These are phyloP conservation scores for Huntiella moniliformis DNA, from an alignment of 2,329 filamentous ascomycete species.

Conservation along the genomic window DNA sequence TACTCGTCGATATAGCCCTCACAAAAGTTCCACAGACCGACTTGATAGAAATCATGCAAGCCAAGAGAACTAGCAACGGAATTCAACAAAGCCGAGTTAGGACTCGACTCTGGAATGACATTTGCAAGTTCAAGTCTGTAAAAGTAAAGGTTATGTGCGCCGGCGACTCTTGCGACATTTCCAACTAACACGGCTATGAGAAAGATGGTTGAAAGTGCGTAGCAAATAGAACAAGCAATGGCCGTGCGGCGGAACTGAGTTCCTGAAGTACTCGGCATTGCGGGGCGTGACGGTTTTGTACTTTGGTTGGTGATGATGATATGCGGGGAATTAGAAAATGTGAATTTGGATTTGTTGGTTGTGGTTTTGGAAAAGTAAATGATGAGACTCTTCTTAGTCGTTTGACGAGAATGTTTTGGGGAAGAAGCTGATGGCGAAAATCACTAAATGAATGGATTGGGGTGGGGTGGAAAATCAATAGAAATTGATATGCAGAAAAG, in stretches of 20 bases:
- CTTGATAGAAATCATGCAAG: constrained; percentile 84
- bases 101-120: constrained; percentile 55
- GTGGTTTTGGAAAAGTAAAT: neutral
- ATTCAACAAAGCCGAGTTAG: constrained; percentile 61
- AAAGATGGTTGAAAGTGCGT: constrained; percentile 58
- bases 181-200: constrained; percentile 64
- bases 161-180: constrained; percentile 42
- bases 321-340: neutral
- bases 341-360: neutral
- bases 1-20: constrained; percentile 57
- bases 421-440: neutral
- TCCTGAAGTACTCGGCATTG: constrained; percentile 9
- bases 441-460: too few relatives aligned
- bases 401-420: neutral
- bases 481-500: too few relatives aligned
- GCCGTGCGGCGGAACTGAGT: constrained; percentile 36
- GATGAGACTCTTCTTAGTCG: neutral
- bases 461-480: too few relatives aligned
- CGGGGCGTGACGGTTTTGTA: neutral
- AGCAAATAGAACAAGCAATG: constrained; percentile 46
- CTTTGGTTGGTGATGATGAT: neutral
- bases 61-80: constrained; percentile 72
- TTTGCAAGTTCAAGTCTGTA: constrained; percentile 67
- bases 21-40: constrained; percentile 83
- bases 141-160: constrained; percentile 59